Base-by-base conservation (phyloP, 495 filamentous ascomycete genomes). In the Lophiotrema nucula region DNA sequence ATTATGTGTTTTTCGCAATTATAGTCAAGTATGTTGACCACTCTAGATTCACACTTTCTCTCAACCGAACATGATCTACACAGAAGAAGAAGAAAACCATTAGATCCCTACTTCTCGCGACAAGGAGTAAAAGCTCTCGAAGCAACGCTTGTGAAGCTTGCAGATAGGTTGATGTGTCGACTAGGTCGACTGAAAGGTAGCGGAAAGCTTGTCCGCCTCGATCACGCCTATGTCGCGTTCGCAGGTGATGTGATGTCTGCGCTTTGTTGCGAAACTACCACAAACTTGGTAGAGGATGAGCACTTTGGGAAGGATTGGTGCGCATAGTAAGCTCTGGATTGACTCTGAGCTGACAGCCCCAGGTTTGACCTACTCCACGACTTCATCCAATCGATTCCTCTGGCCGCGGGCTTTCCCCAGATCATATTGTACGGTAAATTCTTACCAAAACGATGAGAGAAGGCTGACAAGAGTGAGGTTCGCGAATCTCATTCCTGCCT, bases 111-210 rank as follows among this genome's bases (percentile, higher is more conserved):
- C 37, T 66, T 66, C 42, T 66, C 62, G 18, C 26, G 39, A 2
- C 15, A 6, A 5, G 53, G 43, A 2, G 27, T 66, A 4, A 4
- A 23, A 10, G 6, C 18, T 1, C 33, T 66, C 3, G 12, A 57
- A 24, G 28, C 35, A n/a, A 58, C 74, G 4, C 74, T 85, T 3
- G 65, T 76, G 21, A 70, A 73, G 0, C 69, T 74, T 12, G 66
- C 80, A 0, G 65, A 74, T n/a, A 67, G 72, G 24, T 64, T 83
- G 0, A 43, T 38, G 27, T 16, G 15, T 4, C 24, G 56, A 2
- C 60, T 73, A 27, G 23, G 50, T 0, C 66, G 70, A 5, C 64
- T 82, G n/a, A 53, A 71, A 16, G 68, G 62, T 10, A 65, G 58
- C 4, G 23, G 28, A 5, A 35, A 51, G 43, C 31, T 62, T 8